These are phyloP conservation scores for Suhomyces pyralidae DNA, from an alignment of 805 yeast genomes.

Conservation along the genomic window DNA sequence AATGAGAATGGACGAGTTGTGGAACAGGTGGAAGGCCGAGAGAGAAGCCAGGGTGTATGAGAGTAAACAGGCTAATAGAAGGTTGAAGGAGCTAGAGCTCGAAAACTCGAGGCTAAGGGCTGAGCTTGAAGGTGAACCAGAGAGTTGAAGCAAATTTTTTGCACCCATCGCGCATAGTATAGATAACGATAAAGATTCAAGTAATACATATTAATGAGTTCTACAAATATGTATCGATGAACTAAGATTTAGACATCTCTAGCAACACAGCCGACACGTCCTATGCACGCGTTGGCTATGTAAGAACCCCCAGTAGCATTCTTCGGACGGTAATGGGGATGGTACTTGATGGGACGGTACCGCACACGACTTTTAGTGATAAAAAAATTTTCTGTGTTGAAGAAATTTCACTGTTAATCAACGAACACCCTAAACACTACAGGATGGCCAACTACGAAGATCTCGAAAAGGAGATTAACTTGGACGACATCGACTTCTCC, in stretches of 20 bases:
- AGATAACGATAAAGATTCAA: neutral
- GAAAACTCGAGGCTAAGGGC: constrained; percentile 47
- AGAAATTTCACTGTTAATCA: neutral
- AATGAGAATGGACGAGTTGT: constrained; percentile 58
- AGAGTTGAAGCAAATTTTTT: neutral
- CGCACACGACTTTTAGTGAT: neutral
- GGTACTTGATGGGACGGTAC: neutral
- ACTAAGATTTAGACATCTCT: no score
- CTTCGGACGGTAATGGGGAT: no score
- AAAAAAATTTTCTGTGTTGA: constrained; percentile 3
- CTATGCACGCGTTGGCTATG: no score
- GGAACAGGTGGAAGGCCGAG: constrained; percentile 65
- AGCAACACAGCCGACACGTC: no score
- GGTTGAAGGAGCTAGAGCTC: constrained; percentile 51
- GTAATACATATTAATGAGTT: neutral
- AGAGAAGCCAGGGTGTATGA: constrained; percentile 68
- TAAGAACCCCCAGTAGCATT: no score
- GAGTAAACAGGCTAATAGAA: constrained; percentile 48
- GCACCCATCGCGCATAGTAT: neutral
- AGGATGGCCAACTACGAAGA: constrained; percentile 16
- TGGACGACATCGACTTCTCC: constrained; percentile 67
- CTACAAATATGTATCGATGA: no score
- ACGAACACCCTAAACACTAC: neutral
- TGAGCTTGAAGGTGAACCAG: constrained; percentile 1
- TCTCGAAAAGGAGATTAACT: constrained; percentile 38